Evolutionary conservation across 1,139 yeast genomes (phyloP).

Genomic region (Kodamaea derodonti): DNA sequence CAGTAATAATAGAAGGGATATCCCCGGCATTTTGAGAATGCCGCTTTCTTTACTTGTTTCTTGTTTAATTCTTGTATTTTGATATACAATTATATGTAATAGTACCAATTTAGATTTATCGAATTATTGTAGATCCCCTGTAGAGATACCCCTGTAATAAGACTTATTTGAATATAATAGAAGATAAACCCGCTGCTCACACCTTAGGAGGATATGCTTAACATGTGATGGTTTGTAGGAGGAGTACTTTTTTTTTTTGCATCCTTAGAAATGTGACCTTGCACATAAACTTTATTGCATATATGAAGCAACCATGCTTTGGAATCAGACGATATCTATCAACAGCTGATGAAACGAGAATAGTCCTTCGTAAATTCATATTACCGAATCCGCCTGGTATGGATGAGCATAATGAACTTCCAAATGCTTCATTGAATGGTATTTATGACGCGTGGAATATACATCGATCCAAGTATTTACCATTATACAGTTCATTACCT

Average conservation of each 20-base stretch:
- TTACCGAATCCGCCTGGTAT: conserved; percentile 2
- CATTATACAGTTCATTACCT: conserved; percentile 9
- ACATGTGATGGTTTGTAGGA: too few relatives aligned
- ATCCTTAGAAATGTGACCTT: too few relatives aligned
- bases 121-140: not conserved
- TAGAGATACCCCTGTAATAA: too few relatives aligned
- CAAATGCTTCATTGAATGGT: conserved; percentile 4
- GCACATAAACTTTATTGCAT: too few relatives aligned
- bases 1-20: too few relatives aligned
- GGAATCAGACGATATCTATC: too few relatives aligned
- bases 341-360: conserved; percentile 1
- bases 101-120: not conserved
- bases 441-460: conserved; percentile 12
- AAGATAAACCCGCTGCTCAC: too few relatives aligned
- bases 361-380: conserved; percentile 8
- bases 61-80: conserved; percentile 1
- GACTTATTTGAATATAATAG: too few relatives aligned
- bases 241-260: too few relatives aligned
- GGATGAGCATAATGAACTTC: conserved; percentile 1
- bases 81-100: conserved; percentile 1
- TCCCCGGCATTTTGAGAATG: not conserved
- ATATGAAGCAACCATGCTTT: too few relatives aligned
- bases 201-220: too few relatives aligned
- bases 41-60: not conserved
- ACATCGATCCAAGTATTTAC: conserved; percentile 7